Percentiles rank a stretch among this genome's conserved stretches.
Conservation (phyloP, 768 basidiomycete species). For the Boletales sp. region DNA sequence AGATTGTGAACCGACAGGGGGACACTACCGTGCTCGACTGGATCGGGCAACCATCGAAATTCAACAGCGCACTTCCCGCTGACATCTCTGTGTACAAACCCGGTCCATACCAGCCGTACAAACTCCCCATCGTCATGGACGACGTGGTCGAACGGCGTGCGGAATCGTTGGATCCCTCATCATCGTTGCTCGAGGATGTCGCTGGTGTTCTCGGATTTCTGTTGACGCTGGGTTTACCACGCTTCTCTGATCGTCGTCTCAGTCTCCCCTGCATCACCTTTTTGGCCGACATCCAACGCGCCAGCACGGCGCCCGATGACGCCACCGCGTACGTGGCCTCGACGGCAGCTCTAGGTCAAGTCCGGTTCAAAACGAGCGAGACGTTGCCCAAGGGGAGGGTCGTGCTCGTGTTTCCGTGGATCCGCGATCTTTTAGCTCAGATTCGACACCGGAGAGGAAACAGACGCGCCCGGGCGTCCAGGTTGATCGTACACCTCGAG, state of each 20-base stretch:
- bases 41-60: slow-evolving; percentile 12
- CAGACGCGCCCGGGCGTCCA: background rate
- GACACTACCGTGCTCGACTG: slow-evolving; percentile 19
- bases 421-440: slow-evolving; percentile 1
- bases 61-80: slow-evolving; percentile 15
- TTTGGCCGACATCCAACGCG: background rate
- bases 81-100: slow-evolving; percentile 10
- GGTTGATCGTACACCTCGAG: slow-evolving; percentile 5
- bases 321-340: background rate
- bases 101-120: background rate
- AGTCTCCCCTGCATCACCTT: slow-evolving; percentile 13
- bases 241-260: slow-evolving; percentile 7
- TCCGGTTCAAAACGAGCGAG: background rate
- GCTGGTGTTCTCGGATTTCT: background rate
- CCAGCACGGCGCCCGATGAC: background rate
- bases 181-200: background rate
- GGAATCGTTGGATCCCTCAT: background rate
- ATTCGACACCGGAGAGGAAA: background rate
- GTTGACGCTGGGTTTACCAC: background rate
- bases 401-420: slow-evolving; percentile 12
- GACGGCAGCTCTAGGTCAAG: background rate
- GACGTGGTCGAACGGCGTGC: background rate
- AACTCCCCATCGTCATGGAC: background rate
- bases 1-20: slow-evolving; percentile 8
- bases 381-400: background rate